Evolutionary conservation across 164 flowering plant species (phyloP), one percentile per base, ranked within the genome.

Genomic region (Stephania japonica): DNA sequence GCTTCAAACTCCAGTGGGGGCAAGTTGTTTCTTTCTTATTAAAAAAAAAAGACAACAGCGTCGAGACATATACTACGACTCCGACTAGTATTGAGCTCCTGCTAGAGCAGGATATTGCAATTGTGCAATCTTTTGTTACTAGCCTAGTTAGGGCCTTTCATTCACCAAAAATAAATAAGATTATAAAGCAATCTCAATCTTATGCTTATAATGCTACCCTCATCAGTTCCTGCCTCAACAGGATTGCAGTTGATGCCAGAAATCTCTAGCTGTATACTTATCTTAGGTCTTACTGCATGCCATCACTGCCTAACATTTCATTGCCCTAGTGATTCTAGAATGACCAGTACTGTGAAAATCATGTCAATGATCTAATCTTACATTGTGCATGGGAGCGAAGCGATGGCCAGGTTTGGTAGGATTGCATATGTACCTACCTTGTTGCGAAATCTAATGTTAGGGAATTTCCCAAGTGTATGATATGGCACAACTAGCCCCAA

Each of bases 381-480:
- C 43, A 76, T 69, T 8, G 75, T 73, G 26, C 76, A 43, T 27
- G 74, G 3, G 25, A 78, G 21, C 18, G 70, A 67, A 56, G 49
- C 62, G 69, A 59, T 69, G 42, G 88, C 92, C 43, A 84, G 79
- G 71, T 85, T 93, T 23, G 94, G 96, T 19, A 93, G 81, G 75
- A 42, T 83, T n/a, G 97, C 95, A 74, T 92, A 89, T 18, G 87
- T 61, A 70, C 89, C 91, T n/a, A n/a, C n/a, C n/a, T n/a, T n/a
- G n/a, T n/a, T n/a, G n/a, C n/a, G n/a, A n/a, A n/a, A n/a, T n/a
- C n/a, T n/a, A n/a, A n/a, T n/a, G n/a, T n/a, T n/a, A n/a, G n/a
- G n/a, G n/a, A n/a, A n/a, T n/a, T n/a, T n/a, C n/a, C n/a, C n/a
- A n/a, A n/a, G n/a, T n/a, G n/a, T n/a, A n/a, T n/a, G n/a, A n/a